Base-by-base conservation (phyloP, 2,329 filamentous ascomycete species). In the Penicillium sp. region DNA sequence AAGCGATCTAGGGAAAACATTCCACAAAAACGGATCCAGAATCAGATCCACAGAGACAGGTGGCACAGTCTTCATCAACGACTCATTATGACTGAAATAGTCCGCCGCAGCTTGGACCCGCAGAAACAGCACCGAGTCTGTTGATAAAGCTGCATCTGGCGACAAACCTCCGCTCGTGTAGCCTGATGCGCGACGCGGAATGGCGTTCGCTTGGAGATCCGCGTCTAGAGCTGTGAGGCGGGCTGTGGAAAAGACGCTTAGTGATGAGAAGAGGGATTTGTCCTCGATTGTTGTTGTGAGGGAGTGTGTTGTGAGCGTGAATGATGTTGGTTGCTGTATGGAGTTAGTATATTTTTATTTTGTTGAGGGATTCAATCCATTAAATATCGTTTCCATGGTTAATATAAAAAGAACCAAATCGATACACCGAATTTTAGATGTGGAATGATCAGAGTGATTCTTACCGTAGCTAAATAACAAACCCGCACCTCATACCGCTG, bases 401-500 rank as follows among this genome's bases (percentile, higher is more conserved):
- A 1, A 33, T 33, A 33, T 33, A 33, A 33, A 16, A 33, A 4
- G 31, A 16, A 16, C 3, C 31, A 33, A 33, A 33, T 37, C 19
- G 35, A 19, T n/a, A 37, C 35, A n/a, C 8, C 33, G 16, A n/a
- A 9, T 16, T 37, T 16, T 3, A n/a, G 3, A 37, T 9, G 7
- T 11, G 8, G 37, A 10, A 19, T 19, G 37, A 22, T 3, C 47
- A 6, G 46, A n/a, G 3, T 19, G 1, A 19, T 16, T 53, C 90
- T 76, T 82, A 96, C 93, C 59, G 89, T 95, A 42, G 95, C 95
- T 58, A 91, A 83, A 93, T 93, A 99, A 78, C 93, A 98, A 58
- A 97, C 82, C 54, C 95, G 87, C 49, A 96, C 84, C 79, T 99
- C 95, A 80, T 98, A 97, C 63, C 92, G 84, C 68, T 89, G 88